These are phyloP conservation scores for Camelina sativa DNA, from an alignment of 345 rosid genomes.

Conservation along the genomic window DNA sequence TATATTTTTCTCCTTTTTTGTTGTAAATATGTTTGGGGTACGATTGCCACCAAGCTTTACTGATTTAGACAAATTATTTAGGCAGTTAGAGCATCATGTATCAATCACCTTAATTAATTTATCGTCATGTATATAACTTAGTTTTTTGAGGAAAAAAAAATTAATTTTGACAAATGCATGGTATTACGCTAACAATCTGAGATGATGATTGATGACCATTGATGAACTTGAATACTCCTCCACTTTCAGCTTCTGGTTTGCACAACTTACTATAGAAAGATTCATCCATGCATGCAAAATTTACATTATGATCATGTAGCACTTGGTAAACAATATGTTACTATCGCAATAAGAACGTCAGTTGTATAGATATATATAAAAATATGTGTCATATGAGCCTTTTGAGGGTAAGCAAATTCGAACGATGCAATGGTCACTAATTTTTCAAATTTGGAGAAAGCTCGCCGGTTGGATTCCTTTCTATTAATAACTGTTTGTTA, in stretches of 20 bases:
- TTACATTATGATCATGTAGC: too few relatives aligned
- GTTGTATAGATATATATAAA: not conserved
- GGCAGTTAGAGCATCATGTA: too few relatives aligned
- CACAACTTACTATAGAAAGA: not conserved
- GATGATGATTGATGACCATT: not conserved
- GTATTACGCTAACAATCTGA: not conserved
- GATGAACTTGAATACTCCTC: not conserved
- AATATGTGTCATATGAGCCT: not conserved
- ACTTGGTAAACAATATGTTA: not conserved
- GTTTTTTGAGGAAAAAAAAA: too few relatives aligned
- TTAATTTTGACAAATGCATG: too few relatives aligned
- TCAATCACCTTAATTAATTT: too few relatives aligned
- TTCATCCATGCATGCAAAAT: not conserved
- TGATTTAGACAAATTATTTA: too few relatives aligned
- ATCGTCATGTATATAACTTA: too few relatives aligned
- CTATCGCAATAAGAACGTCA: not conserved
- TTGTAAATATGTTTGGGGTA: too few relatives aligned
- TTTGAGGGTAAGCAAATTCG: not conserved
- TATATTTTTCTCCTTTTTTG: too few relatives aligned
- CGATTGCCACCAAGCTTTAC: too few relatives aligned
- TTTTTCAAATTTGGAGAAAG: not conserved
- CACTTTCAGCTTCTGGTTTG: not conserved
- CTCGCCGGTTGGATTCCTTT: not conserved
- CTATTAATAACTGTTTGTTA: conserved; percentile 2
- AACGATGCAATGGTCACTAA: not conserved